Conservation (phyloP, 2,329 filamentous ascomycete genomes). For the Aspergillus cejpii region DNA sequence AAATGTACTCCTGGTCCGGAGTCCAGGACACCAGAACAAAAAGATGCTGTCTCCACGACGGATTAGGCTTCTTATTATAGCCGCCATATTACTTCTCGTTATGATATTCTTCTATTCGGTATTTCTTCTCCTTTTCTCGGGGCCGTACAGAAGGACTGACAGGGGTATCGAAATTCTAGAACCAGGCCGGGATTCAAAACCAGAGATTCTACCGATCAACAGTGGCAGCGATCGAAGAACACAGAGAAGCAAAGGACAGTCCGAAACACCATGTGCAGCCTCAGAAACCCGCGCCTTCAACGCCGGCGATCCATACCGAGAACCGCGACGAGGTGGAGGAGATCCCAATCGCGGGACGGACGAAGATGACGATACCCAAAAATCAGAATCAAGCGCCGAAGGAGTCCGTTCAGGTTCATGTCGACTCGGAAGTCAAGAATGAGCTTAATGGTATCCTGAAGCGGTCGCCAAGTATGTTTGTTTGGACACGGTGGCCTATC, state of each 20-base stretch:
- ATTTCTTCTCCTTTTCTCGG: conserved; percentile 24
- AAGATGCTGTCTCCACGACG: conserved; percentile 65
- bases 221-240: conserved; percentile 48
- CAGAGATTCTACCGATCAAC: conserved; percentile 52
- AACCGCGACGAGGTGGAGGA: conserved; percentile 37
- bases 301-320: conserved; percentile 35
- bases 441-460: conserved; percentile 76
- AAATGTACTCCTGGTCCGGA: too few relatives aligned
- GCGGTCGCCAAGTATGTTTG: conserved; percentile 66
- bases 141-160: conserved; percentile 5
- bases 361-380: conserved; percentile 43
- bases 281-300: conserved; percentile 56
- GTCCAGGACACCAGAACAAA: not conserved
- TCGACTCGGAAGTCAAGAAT: conserved; percentile 49
- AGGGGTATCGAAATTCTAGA: conserved; percentile 22
- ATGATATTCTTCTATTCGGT: conserved; percentile 68
- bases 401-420: conserved; percentile 44
- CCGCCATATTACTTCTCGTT: conserved; percentile 58
- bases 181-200: conserved; percentile 37
- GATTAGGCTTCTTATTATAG: conserved; percentile 59
- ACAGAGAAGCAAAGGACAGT: conserved; percentile 39
- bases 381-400: conserved; percentile 29
- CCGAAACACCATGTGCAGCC: conserved; percentile 56
- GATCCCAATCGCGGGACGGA: conserved; percentile 50
- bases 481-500: not conserved